Evolutionary conservation across 2,329 filamentous ascomycete genomes (phyloP).

Genomic region (Beauveria scarabaeidicola): DNA sequence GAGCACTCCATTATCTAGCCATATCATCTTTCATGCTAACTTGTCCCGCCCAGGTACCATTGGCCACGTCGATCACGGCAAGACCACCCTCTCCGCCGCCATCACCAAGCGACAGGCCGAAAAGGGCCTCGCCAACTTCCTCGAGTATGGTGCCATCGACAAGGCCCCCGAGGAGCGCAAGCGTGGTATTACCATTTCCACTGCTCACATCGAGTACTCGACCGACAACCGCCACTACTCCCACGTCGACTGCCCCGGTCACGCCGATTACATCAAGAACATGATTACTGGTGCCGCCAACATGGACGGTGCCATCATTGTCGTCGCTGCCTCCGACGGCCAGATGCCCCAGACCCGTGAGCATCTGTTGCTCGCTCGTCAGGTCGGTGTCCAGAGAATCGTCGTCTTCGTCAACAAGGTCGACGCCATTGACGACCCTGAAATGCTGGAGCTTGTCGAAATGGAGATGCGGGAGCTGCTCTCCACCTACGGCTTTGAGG

Average conservation of each 20-base stretch:
- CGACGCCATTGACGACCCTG: constrained; percentile 91
- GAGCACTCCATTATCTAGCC: constrained; percentile 16
- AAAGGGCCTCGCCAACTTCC: constrained; percentile 88
- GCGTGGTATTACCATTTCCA: constrained; percentile 99
- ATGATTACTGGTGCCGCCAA: constrained; percentile 99
- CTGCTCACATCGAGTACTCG: constrained; percentile 96
- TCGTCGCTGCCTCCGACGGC: constrained; percentile 94
- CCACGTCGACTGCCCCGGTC: constrained; percentile 98
- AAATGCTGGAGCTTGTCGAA: constrained; percentile 99
- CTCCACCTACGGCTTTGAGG: constrained; percentile 88
- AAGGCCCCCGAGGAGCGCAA: constrained; percentile 99
- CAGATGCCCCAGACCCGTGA: constrained; percentile 99
- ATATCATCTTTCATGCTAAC: constrained; percentile 11
- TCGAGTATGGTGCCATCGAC: constrained; percentile 97
- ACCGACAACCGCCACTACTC: constrained; percentile 95
- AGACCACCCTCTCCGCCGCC: constrained; percentile 97
- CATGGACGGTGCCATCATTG: constrained; percentile 99
- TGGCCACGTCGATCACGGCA: constrained; percentile 99
- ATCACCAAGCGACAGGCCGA: constrained; percentile 97
- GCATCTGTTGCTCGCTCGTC: constrained; percentile 92
- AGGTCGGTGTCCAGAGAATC: constrained; percentile 96
- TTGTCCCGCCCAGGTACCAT: constrained; percentile 63
- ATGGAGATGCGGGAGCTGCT: constrained; percentile 99
- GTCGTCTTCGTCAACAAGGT: constrained; percentile 99
- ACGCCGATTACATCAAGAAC: constrained; percentile 99